Evolutionary conservation across 495 filamentous ascomycete genomes (phyloP), one percentile per base, ranked within the genome.

Genomic region (Penicillium coprophilum): DNA sequence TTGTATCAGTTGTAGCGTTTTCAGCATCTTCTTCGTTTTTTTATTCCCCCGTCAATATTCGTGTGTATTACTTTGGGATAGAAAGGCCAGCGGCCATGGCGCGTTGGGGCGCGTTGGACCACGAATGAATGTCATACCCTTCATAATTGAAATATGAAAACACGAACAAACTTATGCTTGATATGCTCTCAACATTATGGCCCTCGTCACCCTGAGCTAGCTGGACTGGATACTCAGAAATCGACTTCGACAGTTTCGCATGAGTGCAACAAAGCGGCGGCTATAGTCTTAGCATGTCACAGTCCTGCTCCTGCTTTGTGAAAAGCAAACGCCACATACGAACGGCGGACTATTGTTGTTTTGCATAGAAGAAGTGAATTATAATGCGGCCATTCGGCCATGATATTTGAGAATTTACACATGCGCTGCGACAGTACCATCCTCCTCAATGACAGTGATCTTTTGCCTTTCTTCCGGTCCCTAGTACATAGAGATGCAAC

Each of bases 1-100:
- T 77, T 85, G 20, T 69, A 65, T 27, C 65, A 74, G 45, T 38
- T 74, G 17, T 68, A 59, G 50, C 28, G 27, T 47, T 47, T 31
- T 8, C 17, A 20, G n/a, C 39, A 20, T 41, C 17, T 28, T 28
- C 7, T 19, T 28, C 27, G 0, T 47, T 0, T 30, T 31, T 1
- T 19, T 9, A 1, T 47, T 32, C 6, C 19, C 12, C 24, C 4
- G 4, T 31, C n/a, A 17, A 30, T 5, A 31, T 47, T 30, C 19
- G 4, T n/a, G n/a, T 31, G 10, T 10, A 20, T 28, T 31, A 6
- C 11, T n/a, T 27, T 32, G 28, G 28, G 15, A 31, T 47, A 8
- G 17, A 10, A 47, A 47, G 24, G 28, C 17, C n/a, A 31, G 45
- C 24, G 28, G 9, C 30, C 31, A 9, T 47, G 28, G 45, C 28